phyloP scores from a whole-genome alignment of 345 rosid species.

The Populus ilicifolia region DNA sequence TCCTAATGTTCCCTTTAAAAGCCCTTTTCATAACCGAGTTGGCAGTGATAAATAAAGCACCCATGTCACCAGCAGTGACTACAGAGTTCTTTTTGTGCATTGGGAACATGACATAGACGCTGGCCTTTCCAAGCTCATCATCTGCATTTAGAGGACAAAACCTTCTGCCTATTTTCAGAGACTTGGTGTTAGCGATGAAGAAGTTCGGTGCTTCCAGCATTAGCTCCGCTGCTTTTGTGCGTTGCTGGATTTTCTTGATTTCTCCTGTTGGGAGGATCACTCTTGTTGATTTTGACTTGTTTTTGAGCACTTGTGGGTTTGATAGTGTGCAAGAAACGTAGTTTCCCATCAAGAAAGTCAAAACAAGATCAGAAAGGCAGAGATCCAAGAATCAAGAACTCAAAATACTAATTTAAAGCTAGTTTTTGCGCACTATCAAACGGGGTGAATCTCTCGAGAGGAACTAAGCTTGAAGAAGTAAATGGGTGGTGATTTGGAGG shows the following conservation, averaged over 20 bases:
- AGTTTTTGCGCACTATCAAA: too few species aligned
- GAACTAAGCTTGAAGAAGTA: background rate
- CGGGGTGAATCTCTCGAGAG: background rate
- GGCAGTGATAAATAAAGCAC: slow-evolving; percentile 9
- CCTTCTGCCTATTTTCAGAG: slow-evolving; percentile 12
- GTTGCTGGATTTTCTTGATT: slow-evolving; percentile 4
- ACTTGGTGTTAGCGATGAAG: slow-evolving; percentile 7
- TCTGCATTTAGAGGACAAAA: slow-evolving; percentile 18
- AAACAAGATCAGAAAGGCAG: background rate
- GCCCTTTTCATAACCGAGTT: background rate
- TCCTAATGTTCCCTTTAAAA: slow-evolving; percentile 20
- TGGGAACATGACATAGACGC: slow-evolving; percentile 11
- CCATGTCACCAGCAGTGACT: slow-evolving; percentile 15
- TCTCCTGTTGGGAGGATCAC: slow-evolving; percentile 20
- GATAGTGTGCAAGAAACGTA: slow-evolving; percentile 6
- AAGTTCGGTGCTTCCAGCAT: slow-evolving; percentile 25
- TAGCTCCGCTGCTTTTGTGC: slow-evolving; percentile 19
- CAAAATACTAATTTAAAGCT: background rate
- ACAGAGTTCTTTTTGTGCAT: slow-evolving; percentile 18
- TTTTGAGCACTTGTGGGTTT: background rate
- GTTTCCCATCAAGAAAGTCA: slow-evolving; percentile 16
- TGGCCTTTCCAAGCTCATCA: slow-evolving; percentile 10
- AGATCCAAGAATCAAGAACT: slow-evolving; percentile 1
- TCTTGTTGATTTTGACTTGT: background rate
- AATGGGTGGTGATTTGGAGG: background rate